A percentile compares a stretch with the other conserved stretches of the same genome.
Evolutionary conservation across 2,329 filamentous ascomycete species (phyloP).

Genomic region (Aspergillus sp.): DNA sequence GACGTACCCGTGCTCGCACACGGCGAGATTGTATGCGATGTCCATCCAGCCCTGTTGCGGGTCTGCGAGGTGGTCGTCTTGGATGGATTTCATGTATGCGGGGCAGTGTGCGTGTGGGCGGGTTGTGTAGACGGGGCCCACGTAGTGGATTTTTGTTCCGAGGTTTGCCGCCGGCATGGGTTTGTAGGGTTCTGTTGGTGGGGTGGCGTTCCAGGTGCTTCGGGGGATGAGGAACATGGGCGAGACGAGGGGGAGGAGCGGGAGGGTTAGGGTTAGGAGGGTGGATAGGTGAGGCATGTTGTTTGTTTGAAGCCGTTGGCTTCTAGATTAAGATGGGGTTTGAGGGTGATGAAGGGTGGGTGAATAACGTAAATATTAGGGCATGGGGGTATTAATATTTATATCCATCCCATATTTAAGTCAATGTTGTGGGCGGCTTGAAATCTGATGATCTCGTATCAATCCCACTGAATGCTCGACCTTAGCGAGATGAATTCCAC

Average conservation of each 20-base stretch:
- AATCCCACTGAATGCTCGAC: too few species aligned
- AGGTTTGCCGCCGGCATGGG: background rate
- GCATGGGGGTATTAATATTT: too few species aligned
- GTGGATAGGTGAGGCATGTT: too few species aligned
- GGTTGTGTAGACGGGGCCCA: slow-evolving; percentile 1
- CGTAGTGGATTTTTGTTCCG: slow-evolving; percentile 12
- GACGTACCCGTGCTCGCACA: slow-evolving; percentile 12
- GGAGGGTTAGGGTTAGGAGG: too few species aligned
- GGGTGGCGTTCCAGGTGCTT: slow-evolving; percentile 2
- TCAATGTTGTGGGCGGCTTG: too few species aligned
- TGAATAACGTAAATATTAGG: too few species aligned
- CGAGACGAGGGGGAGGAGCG: background rate
- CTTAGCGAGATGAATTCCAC: too few species aligned
- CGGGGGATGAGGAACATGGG: slow-evolving; percentile 12
- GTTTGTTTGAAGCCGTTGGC: too few species aligned
- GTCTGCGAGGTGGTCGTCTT: slow-evolving; percentile 4
- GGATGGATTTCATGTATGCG: slow-evolving; percentile 6
- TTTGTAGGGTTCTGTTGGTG: slow-evolving; percentile 7
- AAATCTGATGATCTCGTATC: too few species aligned
- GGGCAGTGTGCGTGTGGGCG: background rate
- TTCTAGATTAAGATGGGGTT: too few species aligned
- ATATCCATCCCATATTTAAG: too few species aligned
- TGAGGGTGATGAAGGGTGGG: too few species aligned
- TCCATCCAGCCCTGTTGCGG: slow-evolving; percentile 5
- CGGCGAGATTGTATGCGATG: slow-evolving; percentile 8